A percentile compares a stretch with the other conserved stretches of the same genome.
Conservation (phyloP, 2,329 filamentous ascomycete species). For the Botryotinia globosa region DNA sequence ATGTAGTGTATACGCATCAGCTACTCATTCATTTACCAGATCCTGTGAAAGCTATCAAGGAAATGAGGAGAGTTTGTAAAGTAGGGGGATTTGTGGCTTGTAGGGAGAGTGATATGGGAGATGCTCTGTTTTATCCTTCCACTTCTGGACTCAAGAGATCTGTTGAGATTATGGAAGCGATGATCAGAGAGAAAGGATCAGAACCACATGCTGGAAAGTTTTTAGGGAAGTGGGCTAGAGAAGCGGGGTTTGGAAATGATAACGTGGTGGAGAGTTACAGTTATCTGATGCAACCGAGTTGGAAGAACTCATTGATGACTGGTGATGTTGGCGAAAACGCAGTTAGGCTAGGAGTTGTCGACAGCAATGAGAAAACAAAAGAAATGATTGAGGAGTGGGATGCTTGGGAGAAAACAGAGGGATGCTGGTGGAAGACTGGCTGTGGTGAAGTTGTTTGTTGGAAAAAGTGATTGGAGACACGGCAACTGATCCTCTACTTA, state of each 20-base stretch:
- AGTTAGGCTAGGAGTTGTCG: background rate
- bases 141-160: background rate
- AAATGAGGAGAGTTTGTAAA: slow-evolving; percentile 20
- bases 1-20: slow-evolving; percentile 21
- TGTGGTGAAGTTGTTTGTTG: slow-evolving; percentile 19
- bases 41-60: background rate
- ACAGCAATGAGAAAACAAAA: background rate
- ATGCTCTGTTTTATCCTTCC: slow-evolving; percentile 8
- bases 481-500: background rate
- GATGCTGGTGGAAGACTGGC: slow-evolving; percentile 18
- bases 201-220: slow-evolving; percentile 1
- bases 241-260: slow-evolving; percentile 7
- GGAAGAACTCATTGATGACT: background rate
- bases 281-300: slow-evolving; percentile 19
- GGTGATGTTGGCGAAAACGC: slow-evolving; percentile 6
- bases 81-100: slow-evolving; percentile 13
- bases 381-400: slow-evolving; percentile 5
- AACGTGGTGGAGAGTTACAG: slow-evolving; percentile 7
- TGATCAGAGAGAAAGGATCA: slow-evolving; percentile 18
- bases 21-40: slow-evolving; percentile 16
- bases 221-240: slow-evolving; percentile 11
- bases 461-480: slow-evolving; percentile 2
- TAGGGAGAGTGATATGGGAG: slow-evolving; percentile 13
- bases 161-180: background rate
- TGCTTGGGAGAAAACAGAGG: slow-evolving; percentile 14